Base-by-base conservation (phyloP, 2,329 filamentous ascomycete genomes). In the Verticillium albo-atrum region DNA sequence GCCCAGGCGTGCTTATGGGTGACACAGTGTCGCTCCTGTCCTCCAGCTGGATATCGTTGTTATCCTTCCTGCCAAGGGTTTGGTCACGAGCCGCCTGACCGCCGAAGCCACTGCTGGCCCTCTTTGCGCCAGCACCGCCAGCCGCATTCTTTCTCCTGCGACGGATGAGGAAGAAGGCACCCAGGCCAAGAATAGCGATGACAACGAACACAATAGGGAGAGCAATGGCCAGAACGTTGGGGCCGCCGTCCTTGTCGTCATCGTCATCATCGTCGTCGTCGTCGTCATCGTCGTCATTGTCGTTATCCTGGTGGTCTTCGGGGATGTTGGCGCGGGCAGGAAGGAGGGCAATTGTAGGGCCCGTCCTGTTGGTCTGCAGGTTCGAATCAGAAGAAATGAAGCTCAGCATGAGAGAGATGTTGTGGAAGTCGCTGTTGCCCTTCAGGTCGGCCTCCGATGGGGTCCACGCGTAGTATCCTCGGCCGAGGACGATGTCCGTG, bases 141-240 rank as follows among this genome's bases (percentile, higher is more conserved):
- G 23, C 15, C 64, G 66, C 54, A 17, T 57, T 60, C 15, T 70
- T 68, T 4, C 64, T 60, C 53, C 61, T 63, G 14, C 68, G 61
- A 60, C 67, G 71, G 15, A 64, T 64, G 59, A 66, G 67, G 30
- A 67, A 60, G 56, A 67, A 71, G 7, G 61, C 54, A 2, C 68
- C 56, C 1, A 68, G 51, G 5, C 66, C 55, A 4, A 64, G 58
- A 4, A 66, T 66, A 14, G 71, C 47, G 14, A 68, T 55, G 1
- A 65, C 60, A 12, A 65, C 68, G 7, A 73, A 50, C n/a, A 70
- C 65, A 2, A 74, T 63, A 23, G 72, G 70, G 0, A 73, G 60
- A 2, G 66, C 63, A 34, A 74, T 67, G 30, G 65, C 67, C 0
- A 65, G 58, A 0, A 65, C 57, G 59, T 63, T 64, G 20, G 62